Conservation (phyloP, 2,329 filamentous ascomycete genomes). For the Scortechinia acanthostroma region DNA sequence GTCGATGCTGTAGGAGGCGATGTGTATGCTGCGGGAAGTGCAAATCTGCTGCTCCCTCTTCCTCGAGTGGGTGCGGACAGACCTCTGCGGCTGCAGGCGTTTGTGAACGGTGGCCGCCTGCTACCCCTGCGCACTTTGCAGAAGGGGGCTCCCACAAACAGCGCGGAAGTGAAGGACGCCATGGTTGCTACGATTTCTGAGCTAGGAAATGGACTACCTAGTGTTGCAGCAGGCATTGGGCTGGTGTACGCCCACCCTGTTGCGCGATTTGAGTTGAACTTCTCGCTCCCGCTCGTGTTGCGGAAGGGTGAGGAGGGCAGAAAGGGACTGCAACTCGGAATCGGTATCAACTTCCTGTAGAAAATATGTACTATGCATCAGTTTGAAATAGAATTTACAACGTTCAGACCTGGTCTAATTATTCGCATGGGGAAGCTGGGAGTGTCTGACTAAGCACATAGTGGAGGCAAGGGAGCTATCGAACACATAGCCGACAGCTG, state of each 20-base stretch:
- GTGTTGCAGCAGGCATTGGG: conserved; percentile 78
- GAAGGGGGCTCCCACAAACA: conserved; percentile 30
- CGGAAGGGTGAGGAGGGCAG: conserved; percentile 78
- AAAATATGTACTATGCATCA: conserved; percentile 2
- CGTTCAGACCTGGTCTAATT: background rate
- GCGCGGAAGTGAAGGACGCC: conserved; percentile 39
- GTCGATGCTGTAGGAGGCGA: conserved; percentile 83
- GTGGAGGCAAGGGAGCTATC: too few species aligned
- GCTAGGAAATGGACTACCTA: conserved; percentile 71
- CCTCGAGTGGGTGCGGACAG: conserved; percentile 76
- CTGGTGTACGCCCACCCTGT: conserved; percentile 92
- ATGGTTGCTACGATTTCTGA: conserved; percentile 60
- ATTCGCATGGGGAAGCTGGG: too few species aligned
- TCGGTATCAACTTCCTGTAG: conserved; percentile 91
- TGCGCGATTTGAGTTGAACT: conserved; percentile 91
- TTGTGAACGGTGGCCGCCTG: conserved; percentile 82
- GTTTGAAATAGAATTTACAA: background rate
- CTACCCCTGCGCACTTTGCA: conserved; percentile 62
- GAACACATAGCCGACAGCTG: too few species aligned
- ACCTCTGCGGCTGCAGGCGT: conserved; percentile 79
- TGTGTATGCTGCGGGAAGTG: conserved; percentile 80
- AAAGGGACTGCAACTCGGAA: conserved; percentile 90
- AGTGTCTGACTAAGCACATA: too few species aligned
- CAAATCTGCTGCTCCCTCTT: conserved; percentile 78
- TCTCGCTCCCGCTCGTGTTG: conserved; percentile 77